phyloP scores from a whole-genome alignment of 331 rosid species.

The Quercus phellos region DNA sequence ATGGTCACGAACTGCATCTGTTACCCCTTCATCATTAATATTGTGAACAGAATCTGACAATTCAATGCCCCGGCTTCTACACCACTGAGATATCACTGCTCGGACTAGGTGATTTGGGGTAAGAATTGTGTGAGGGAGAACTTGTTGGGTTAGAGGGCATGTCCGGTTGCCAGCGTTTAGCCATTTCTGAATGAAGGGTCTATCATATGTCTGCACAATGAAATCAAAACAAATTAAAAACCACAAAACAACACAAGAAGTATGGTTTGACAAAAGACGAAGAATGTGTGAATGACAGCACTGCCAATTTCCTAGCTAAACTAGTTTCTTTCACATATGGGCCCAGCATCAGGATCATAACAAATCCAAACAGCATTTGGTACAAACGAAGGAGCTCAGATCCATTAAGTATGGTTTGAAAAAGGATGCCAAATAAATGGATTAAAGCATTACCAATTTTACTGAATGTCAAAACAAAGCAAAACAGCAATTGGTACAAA shows the following conservation, averaged over 20 bases:
- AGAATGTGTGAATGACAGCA: too few species aligned
- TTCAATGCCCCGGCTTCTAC: constrained; percentile 58
- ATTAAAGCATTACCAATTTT: not conserved
- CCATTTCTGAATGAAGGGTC: constrained; percentile 71
- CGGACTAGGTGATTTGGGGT: constrained; percentile 73
- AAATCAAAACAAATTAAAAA: not conserved
- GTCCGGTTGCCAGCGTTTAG: constrained; percentile 70
- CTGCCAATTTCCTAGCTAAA: too few species aligned
- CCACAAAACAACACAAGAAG: not conserved
- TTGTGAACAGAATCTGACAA: constrained; percentile 40
- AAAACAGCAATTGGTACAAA: constrained; percentile 18
- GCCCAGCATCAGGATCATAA: too few species aligned
- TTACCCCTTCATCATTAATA: constrained; percentile 48
- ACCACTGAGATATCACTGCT: constrained; percentile 72
- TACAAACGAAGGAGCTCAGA: too few species aligned
- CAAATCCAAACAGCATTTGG: too few species aligned
- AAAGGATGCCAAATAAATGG: not conserved
- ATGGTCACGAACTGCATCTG: constrained; percentile 48
- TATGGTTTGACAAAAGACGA: not conserved
- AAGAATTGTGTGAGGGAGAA: constrained; percentile 70
- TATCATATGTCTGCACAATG: constrained; percentile 73
- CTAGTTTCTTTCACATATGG: too few species aligned
- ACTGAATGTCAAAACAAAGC: not conserved
- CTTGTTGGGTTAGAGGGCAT: constrained; percentile 78
- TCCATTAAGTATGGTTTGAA: not conserved